These are phyloP conservation scores for Boletus sp. DNA, from an alignment of 768 basidiomycete species.

Conservation along the genomic window DNA sequence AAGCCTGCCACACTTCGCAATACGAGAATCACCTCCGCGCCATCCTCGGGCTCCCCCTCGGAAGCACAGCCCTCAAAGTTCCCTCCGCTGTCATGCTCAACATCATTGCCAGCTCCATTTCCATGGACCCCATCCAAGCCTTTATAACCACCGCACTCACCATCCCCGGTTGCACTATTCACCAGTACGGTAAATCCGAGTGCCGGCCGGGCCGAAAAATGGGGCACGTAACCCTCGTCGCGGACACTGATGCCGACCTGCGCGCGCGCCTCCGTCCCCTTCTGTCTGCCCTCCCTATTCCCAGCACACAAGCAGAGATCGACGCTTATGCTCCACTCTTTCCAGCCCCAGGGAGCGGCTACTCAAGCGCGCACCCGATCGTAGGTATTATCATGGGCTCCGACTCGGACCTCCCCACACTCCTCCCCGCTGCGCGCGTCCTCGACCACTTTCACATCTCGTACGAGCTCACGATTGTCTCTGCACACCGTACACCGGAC, in stretches of 20 bases:
- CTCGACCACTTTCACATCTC: slow-evolving; percentile 81
- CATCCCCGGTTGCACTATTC: slow-evolving; percentile 73
- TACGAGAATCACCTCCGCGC: slow-evolving; percentile 97
- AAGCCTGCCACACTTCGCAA: slow-evolving; percentile 94
- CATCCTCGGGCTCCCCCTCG: slow-evolving; percentile 86
- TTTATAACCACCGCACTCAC: slow-evolving; percentile 59
- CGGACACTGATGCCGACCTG: slow-evolving; percentile 73
- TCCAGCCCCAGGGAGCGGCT: slow-evolving; percentile 43
- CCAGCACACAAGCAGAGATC: slow-evolving; percentile 41
- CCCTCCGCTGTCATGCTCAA: slow-evolving; percentile 92
- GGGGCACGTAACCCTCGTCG: slow-evolving; percentile 94
- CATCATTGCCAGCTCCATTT: slow-evolving; percentile 78
- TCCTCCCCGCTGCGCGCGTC: slow-evolving; percentile 84
- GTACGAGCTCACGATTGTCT: slow-evolving; percentile 93
- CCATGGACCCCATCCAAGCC: slow-evolving; percentile 54
- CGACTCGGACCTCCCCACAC: slow-evolving; percentile 93
- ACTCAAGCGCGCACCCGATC: slow-evolving; percentile 67
- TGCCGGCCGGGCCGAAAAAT: slow-evolving; percentile 92
- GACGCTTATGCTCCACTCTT: slow-evolving; percentile 49
- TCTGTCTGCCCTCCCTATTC: slow-evolving; percentile 56
- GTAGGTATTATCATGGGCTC: slow-evolving; percentile 98
- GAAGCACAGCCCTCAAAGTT: slow-evolving; percentile 83
- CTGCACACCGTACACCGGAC: slow-evolving; percentile 92
- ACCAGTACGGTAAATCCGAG: slow-evolving; percentile 93
- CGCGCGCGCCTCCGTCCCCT: slow-evolving; percentile 68